phyloP scores from a whole-genome alignment of 2,329 filamentous ascomycete species.

The Curvularia lunata region DNA sequence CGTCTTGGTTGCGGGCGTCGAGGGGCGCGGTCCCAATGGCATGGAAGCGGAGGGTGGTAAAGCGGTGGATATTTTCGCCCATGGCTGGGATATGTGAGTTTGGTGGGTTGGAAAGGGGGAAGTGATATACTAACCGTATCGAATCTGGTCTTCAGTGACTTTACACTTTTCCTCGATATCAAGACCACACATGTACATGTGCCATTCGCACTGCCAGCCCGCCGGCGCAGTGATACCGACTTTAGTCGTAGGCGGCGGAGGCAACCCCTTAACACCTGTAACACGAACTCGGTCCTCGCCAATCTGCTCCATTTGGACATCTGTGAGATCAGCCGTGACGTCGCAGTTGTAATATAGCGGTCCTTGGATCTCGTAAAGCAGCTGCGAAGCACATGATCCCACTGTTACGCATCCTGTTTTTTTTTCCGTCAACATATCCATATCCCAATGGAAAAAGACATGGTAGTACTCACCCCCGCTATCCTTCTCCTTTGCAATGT shows the following conservation, averaged over 20 bases:
- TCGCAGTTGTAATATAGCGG: conserved; percentile 58
- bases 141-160: conserved; percentile 32
- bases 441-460: accelerated
- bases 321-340: conserved; percentile 31
- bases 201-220: conserved; percentile 39
- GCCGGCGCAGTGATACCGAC: conserved; percentile 35
- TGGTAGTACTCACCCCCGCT: conserved; percentile 36
- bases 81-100: conserved; percentile 19
- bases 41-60: conserved; percentile 37
- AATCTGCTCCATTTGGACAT: conserved; percentile 47
- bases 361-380: conserved; percentile 53
- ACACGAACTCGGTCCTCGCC: conserved; percentile 52
- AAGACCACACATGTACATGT: conserved; percentile 36
- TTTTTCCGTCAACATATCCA: background rate
- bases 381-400: conserved; percentile 59
- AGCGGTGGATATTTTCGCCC: conserved; percentile 30
- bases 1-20: conserved; percentile 43
- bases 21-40: conserved; percentile 36
- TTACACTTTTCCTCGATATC: conserved; percentile 39
- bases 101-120: no score
- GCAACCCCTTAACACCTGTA: conserved; percentile 48
- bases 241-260: conserved; percentile 60
- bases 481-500: conserved; percentile 42
- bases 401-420: conserved; percentile 43
- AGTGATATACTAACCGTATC: conserved; percentile 15